A percentile compares a stretch with the other conserved stretches of the same genome.
These are phyloP conservation scores for Termitomyces eurrhizus DNA, from an alignment of 768 basidiomycete species.

Conservation along the genomic window DNA sequence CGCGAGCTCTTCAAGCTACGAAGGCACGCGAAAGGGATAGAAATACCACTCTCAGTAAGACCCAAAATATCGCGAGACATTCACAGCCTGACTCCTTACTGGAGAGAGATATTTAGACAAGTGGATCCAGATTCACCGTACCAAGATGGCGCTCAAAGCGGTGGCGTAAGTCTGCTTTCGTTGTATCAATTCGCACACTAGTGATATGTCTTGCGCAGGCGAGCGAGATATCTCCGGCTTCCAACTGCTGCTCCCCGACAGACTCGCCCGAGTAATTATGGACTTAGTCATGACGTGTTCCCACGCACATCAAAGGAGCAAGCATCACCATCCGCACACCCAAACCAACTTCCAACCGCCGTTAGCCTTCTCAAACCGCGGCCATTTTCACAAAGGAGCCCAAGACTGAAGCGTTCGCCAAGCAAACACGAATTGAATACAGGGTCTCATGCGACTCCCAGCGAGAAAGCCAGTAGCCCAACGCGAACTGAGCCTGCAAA, in stretches of 20 bases:
- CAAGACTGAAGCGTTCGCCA: slow-evolving; percentile 30
- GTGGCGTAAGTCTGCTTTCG: slow-evolving; percentile 60
- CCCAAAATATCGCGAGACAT: slow-evolving; percentile 12
- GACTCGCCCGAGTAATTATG: slow-evolving; percentile 1
- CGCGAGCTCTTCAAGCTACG: slow-evolving; percentile 61
- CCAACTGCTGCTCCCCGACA: slow-evolving; percentile 50
- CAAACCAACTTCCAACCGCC: slow-evolving; percentile 7
- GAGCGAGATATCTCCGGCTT: slow-evolving; percentile 77
- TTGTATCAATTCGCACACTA: slow-evolving; percentile 3
- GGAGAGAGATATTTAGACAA: slow-evolving; percentile 52
- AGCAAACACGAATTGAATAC: slow-evolving; percentile 20
- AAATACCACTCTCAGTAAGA: slow-evolving; percentile 52
- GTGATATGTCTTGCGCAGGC: slow-evolving; percentile 38
- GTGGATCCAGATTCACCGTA: slow-evolving; percentile 68
- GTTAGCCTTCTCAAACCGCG: slow-evolving; percentile 23
- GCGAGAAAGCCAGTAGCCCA: slow-evolving; percentile 17
- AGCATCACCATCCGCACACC: slow-evolving; percentile 14
- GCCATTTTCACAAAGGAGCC: slow-evolving; percentile 33
- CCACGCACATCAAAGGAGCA: slow-evolving; percentile 12
- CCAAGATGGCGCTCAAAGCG: slow-evolving; percentile 72
- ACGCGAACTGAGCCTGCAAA: slow-evolving; percentile 22
- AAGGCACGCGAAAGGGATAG: slow-evolving; percentile 62
- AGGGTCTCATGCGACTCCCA: slow-evolving; percentile 13
- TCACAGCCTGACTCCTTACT: slow-evolving; percentile 11
- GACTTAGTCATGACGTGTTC: background rate